Conservation (phyloP, 2,329 filamentous ascomycete genomes). For the Clonostachys solani region DNA sequence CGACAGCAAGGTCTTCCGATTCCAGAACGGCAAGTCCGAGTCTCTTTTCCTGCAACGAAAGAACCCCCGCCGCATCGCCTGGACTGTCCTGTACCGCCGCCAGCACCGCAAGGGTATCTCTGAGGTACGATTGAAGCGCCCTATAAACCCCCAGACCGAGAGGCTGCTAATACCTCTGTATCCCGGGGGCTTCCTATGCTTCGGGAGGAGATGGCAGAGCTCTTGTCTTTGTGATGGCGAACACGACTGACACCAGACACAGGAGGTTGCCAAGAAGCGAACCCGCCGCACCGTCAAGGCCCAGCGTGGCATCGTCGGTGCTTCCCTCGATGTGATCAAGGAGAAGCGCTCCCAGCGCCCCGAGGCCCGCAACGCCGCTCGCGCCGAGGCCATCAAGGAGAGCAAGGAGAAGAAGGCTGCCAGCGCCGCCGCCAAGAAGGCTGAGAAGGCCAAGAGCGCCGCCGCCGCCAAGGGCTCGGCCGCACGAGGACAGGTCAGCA, state of each 20-base stretch:
- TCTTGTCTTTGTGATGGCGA: not conserved
- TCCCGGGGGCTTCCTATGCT: too few species aligned
- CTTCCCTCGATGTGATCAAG: constrained; percentile 99
- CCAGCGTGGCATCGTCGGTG: constrained; percentile 98
- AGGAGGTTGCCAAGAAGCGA: constrained; percentile 99
- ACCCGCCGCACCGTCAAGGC: constrained; percentile 96
- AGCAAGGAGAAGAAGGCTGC: constrained; percentile 98
- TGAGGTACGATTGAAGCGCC: constrained; percentile 68
- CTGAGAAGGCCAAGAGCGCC: constrained; percentile 95
- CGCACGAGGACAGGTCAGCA: constrained; percentile 73
- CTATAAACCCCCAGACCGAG: not conserved
- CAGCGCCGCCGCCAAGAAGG: constrained; percentile 90
- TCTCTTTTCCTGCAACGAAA: constrained; percentile 99
- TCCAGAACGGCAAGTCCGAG: constrained; percentile 99
- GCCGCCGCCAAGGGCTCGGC: constrained; percentile 75
- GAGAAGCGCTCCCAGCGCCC: constrained; percentile 93
- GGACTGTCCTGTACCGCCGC: constrained; percentile 97
- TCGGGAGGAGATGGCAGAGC: too few species aligned
- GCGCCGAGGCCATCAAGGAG: constrained; percentile 87
- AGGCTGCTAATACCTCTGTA: not conserved
- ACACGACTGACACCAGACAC: constrained; percentile 39
- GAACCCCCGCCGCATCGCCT: constrained; percentile 99
- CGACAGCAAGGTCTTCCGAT: constrained; percentile 99
- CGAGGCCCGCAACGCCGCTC: constrained; percentile 90
- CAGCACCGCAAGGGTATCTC: constrained; percentile 99